Conservation (phyloP, 2,329 filamentous ascomycete genomes). For the Fusarium sp. region DNA sequence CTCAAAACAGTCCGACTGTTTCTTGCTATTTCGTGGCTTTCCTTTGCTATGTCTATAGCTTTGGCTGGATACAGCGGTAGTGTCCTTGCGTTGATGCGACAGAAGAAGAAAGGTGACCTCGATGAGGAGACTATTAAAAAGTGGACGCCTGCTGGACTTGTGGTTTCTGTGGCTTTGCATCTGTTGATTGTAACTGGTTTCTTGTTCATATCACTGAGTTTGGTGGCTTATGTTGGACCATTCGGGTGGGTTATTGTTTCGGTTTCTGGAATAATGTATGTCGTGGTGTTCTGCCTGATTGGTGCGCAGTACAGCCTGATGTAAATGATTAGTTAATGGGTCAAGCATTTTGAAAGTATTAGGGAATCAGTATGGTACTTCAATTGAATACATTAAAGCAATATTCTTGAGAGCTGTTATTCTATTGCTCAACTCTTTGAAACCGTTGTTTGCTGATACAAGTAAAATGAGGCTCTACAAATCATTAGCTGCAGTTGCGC, state of each 20-base stretch:
- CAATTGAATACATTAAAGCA: no score
- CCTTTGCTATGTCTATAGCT: conserved; percentile 4
- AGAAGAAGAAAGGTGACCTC: neutral
- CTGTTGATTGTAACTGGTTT: neutral
- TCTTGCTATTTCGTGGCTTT: conserved; percentile 2
- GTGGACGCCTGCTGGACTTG: conserved; percentile 8
- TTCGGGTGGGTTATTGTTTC: conserved; percentile 11
- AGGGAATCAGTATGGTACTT: no score
- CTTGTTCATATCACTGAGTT: neutral
- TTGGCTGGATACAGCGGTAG: conserved; percentile 1
- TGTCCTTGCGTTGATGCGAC: neutral
- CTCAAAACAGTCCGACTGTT: conserved; percentile 5
- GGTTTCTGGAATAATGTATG: neutral
- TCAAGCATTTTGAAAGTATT: no score
- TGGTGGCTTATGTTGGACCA: neutral
- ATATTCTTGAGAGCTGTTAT: no score
- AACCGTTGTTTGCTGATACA: no score
- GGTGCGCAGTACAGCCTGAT: neutral
- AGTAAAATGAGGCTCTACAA: no score
- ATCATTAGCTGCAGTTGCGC: no score
- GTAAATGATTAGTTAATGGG: no score
- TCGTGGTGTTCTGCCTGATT: neutral
- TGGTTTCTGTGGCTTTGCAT: conserved; percentile 6
- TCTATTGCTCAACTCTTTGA: no score
- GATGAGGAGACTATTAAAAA: neutral